Evolutionary conservation across 305 asterid species (phyloP), one percentile per base, ranked within the genome.

Genomic region (Ruellia speciosa): DNA sequence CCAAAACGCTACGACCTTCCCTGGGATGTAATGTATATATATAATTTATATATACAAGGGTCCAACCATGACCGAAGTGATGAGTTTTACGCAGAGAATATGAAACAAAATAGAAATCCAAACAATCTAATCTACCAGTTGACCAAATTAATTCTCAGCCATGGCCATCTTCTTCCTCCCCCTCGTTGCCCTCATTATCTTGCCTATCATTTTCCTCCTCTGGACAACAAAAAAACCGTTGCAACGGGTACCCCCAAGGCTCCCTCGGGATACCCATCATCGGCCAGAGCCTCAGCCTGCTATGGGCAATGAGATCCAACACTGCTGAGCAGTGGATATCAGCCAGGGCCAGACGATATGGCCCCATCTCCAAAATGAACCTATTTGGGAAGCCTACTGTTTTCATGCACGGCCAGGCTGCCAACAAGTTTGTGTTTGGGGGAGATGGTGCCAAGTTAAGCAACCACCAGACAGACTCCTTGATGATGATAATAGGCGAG

Each of bases 301-400:
- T 53, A 7, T 12, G 58, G 58, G 58, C 58, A 12, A 53, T 53
- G 58, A 53, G 41, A 37, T 35, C 58, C 7, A 53, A 53, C 43
- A 24, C 39, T 0, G 58, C 58, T 2, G 58, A 70, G 3, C 51
- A 56, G 49, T 74, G 75, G 79, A 58, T 69, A 0, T 28, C 62
- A 2, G 66, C 59, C 1, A 41, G 73, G 66, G 70, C 72, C 8
- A 50, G 33, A 55, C 49, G 37, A 55, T 74, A 70, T 39, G 75
- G 79, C 0, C 57, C 58, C 15, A 76, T 88, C 7, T 88, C 93
- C 0, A 85, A 85, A 66, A 60, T 81, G 50, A 85, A 77, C 54
- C 89, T 88, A 12, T 85, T 88, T 33, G 96, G 95, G 5, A 76
- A 75, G 35, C 90, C 86, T 2, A 76, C 90, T 1, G 90, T 83